Conservation (phyloP, 176 grass and related monocot species). For the Phoenix roebelenii region DNA sequence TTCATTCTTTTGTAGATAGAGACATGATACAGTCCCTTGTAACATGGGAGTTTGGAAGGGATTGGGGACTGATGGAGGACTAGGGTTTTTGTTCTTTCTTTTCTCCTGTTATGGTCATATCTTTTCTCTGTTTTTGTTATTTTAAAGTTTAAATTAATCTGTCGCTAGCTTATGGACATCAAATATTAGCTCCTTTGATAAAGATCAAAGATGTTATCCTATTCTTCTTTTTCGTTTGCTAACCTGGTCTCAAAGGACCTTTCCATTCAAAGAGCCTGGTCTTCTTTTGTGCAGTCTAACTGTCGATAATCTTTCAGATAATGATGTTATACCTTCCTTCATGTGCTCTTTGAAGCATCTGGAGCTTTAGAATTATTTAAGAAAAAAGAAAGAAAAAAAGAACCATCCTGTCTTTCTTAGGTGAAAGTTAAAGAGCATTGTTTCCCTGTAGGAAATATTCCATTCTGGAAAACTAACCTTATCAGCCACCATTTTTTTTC, state of each 20-base stretch:
- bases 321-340: slow-evolving; percentile 52
- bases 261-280: background rate
- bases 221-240: background rate
- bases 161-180: too few relatives aligned
- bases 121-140: too few relatives aligned
- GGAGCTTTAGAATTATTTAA: slow-evolving; percentile 19
- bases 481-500: too few relatives aligned
- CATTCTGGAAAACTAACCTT: slow-evolving; percentile 1
- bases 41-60: slow-evolving; percentile 22
- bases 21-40: slow-evolving; percentile 25
- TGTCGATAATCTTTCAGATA: slow-evolving; percentile 14
- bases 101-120: background rate
- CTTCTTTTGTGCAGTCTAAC: background rate
- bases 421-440: background rate
- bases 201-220: too few relatives aligned
- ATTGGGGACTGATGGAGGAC: slow-evolving; percentile 14
- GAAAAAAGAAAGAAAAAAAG: slow-evolving; percentile 1
- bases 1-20: slow-evolving; percentile 97
- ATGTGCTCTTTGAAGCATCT: slow-evolving; percentile 41
- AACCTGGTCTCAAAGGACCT: slow-evolving; percentile 1
- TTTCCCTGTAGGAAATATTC: slow-evolving; percentile 13
- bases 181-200: too few relatives aligned
- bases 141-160: too few relatives aligned
- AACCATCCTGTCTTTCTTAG: background rate
- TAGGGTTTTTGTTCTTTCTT: slow-evolving; percentile 2